Base-by-base conservation (phyloP, 1,284 basidiomycete genomes). In the Ganoderma sp. region DNA sequence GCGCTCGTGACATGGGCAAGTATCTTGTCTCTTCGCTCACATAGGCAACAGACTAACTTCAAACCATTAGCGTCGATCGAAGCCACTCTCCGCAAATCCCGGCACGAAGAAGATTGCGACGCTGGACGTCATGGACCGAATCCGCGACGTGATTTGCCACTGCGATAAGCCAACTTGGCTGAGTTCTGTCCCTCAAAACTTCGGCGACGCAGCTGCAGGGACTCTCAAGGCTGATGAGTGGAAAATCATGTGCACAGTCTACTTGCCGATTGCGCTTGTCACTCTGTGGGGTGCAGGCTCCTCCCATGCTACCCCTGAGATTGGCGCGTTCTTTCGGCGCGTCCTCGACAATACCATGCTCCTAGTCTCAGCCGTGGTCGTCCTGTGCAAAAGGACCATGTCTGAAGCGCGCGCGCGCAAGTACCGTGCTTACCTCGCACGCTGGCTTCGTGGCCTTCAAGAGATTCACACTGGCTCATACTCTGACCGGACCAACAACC, bases 161-260 rank as follows among this genome's bases (percentile, higher is more conserved):
- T 79, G 75, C 1, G 58, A 59, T 4, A 74, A 65, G 14, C 79
- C 79, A 7, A 69, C 77, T 5, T 82, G 80, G 80, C n/a, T 81
- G 0, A 63, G 68, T 45, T 76, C 76, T 28, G 75, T 79, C 1
- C 81, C 81, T 2, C 50, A 60, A 12, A 77, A 81, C 52, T 79
- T 77, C 69, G 80, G 81, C 5, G 69, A 75, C 22, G 67, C 73
- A 1, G 59, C 66, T 19, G 74, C 74, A 15, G 81, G 81, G 1
- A 74, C 72, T 5, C 66, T 80, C 52, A 82, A 80, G 61, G 81
- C 81, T 4, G 80, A 80, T 67, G 74, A 82, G 69, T 83, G 81
- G 81, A 72, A 76, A 1, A 75, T 74, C 8, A 54, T 79, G 10
- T 69, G 67, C 12, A 77, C 75, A 0, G 61, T 82, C 3, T 76